Conservation (phyloP, 2,329 filamentous ascomycete species). For the Stachybotrys chlorohalonatus region DNA sequence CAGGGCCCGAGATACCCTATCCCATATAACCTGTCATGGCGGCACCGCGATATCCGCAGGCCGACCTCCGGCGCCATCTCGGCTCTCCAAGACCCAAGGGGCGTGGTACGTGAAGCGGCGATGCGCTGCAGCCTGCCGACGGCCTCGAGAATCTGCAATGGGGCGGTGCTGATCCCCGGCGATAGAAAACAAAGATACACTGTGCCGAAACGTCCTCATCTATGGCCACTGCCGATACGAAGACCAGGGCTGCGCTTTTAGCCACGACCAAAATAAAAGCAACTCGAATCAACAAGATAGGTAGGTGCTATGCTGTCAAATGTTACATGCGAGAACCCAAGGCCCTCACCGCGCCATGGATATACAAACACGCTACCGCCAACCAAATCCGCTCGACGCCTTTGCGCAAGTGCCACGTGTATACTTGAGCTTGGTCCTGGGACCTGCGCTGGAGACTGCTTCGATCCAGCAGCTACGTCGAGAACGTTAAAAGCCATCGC, state of each 20-base stretch:
- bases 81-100: slow-evolving; percentile 49
- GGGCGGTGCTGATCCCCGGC: slow-evolving; percentile 3
- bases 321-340: too few relatives aligned
- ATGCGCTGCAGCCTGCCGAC: not conserved
- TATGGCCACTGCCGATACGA: slow-evolving; percentile 91
- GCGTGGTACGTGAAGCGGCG: slow-evolving; percentile 33
- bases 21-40: slow-evolving; percentile 30
- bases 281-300: slow-evolving; percentile 35
- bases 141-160: not conserved
- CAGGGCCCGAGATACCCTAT: slow-evolving; percentile 20
- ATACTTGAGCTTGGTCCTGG: too few relatives aligned
- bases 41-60: slow-evolving; percentile 33
- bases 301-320: slow-evolving; percentile 25
- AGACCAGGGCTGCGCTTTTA: slow-evolving; percentile 84
- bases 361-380: too few relatives aligned
- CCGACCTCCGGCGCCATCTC: slow-evolving; percentile 42
- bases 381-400: too few relatives aligned
- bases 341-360: too few relatives aligned
- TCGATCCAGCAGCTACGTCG: too few relatives aligned
- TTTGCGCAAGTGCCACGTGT: too few relatives aligned
- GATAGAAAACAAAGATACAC: slow-evolving; percentile 74
- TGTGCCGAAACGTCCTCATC: slow-evolving; percentile 87
- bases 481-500: too few relatives aligned
- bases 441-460: too few relatives aligned
- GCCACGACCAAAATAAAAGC: slow-evolving; percentile 66